Evolutionary conservation across 371 early-diverging fungal genomes (phyloP).

Genomic region (Mortierella sp.): DNA sequence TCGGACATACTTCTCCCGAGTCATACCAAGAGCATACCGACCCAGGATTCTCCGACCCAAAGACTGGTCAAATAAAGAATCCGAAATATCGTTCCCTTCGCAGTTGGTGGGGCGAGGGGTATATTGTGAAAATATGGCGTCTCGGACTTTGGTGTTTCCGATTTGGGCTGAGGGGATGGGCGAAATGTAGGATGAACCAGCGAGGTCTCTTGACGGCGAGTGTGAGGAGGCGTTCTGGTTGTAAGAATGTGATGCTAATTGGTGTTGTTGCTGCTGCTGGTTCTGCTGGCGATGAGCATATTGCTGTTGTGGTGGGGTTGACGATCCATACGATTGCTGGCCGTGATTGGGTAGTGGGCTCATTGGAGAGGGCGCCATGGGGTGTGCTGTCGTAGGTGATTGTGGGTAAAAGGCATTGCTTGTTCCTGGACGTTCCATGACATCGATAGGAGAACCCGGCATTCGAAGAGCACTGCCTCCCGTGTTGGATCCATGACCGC

Average conservation of each 20-base stretch:
- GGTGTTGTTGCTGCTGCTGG: slow-evolving; percentile 4
- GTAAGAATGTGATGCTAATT: not conserved
- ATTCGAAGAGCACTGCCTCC: not conserved
- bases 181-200: too few relatives aligned
- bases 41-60: slow-evolving; percentile 32
- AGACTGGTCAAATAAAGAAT: slow-evolving; percentile 13
- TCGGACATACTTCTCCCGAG: slow-evolving; percentile 35
- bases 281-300: slow-evolving; percentile 2
- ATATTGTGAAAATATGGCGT: slow-evolving; percentile 31
- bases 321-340: slow-evolving; percentile 10
- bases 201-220: not conserved
- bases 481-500: not conserved
- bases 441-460: not conserved
- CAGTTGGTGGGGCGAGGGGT: slow-evolving; percentile 19
- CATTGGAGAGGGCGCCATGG: not conserved
- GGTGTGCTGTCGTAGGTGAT: not conserved
- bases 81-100: slow-evolving; percentile 38
- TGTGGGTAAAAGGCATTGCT: slow-evolving; percentile 11
- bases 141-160: slow-evolving; percentile 8
- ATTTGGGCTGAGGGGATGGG: slow-evolving; percentile 8
- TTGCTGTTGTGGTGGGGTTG: slow-evolving; percentile 10
- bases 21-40: slow-evolving; percentile 23
- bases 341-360: not conserved
- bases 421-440: slow-evolving; percentile 16
- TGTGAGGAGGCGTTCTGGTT: not conserved